Base-by-base conservation (phyloP, 371 early-diverging fungal genomes). In the Actinomucor elegans region DNA sequence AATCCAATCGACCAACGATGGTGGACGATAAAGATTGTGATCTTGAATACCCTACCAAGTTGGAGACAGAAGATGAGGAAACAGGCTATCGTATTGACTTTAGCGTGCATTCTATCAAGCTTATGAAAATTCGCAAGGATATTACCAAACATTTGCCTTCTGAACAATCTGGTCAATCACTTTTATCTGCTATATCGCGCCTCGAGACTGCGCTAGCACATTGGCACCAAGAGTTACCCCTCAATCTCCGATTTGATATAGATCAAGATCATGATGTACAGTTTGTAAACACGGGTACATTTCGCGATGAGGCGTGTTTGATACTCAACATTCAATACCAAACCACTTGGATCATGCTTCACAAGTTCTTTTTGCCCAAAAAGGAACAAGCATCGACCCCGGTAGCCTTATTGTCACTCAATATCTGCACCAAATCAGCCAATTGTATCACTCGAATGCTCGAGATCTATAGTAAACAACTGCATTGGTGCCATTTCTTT, bases 11-110 rank as follows among this genome's bases (percentile, higher is more conserved):
- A 32, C 70, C 77, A 0, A 71, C 72, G 1, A 77, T 77, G 81
- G 71, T 83, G 46, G 81, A 83, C 58, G 84, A 83, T 45, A 67
- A 75, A 24, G 84, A 83, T 23, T 81, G 81, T 49, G 72, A 81
- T 51, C 55, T 83, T 4, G 84, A 80, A 15, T 81, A 79, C 37
- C 84, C 84, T 0, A 34, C 55, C 3, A 61, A 66, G 33, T 34
- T 83, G 12, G 69, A 69, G 10, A 52, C 54, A 9, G 73, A 72
- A 38, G 80, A 83, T 32, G 64, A 66, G 1, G 77, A 77, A 40
- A 69, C 70, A 2, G 77, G 77, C 0, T 67, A 73, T 34, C 63
- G 68, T 21, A 58, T 83, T 12, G 54, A 69, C 8, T 78, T 73
- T n/a, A 77, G 74, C 15, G 71, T 69, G 5, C 46, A 70, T 43